Evolutionary conservation across 2,329 filamentous ascomycete species (phyloP).

Genomic region (Teratosphaeria gauchensis): DNA sequence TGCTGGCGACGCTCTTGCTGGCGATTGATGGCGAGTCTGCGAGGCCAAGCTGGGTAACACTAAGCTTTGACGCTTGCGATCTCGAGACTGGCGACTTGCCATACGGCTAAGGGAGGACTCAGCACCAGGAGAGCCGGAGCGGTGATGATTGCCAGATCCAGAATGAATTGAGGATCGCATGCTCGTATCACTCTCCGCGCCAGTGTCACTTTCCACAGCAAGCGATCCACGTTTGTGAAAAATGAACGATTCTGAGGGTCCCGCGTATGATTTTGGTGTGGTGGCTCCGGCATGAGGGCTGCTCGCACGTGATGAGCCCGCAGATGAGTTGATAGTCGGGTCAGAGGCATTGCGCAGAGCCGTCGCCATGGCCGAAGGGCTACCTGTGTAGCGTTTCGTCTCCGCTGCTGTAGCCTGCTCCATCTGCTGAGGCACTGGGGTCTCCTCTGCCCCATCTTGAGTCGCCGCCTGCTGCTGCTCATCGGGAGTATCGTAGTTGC

Average conservation of each 20-base stretch:
- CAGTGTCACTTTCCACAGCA: conserved; percentile 71
- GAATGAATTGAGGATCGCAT: conserved; percentile 68
- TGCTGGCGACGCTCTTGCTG: conserved; percentile 61
- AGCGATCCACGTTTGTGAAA: conserved; percentile 68
- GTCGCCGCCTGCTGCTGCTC: conserved; percentile 37
- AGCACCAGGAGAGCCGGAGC: conserved; percentile 83
- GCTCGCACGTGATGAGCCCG: conserved; percentile 72
- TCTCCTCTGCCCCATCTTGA: conserved; percentile 44
- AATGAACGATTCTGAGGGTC: conserved; percentile 41
- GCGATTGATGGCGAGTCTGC: conserved; percentile 78
- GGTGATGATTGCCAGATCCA: conserved; percentile 30
- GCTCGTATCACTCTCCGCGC: conserved; percentile 80
- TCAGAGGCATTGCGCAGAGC: conserved; percentile 48
- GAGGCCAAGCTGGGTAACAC: conserved; percentile 63
- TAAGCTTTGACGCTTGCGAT: conserved; percentile 78
- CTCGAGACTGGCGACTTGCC: conserved; percentile 56
- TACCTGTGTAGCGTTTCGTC: conserved; percentile 9
- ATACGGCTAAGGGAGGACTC: conserved; percentile 70
- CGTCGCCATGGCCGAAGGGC: conserved; percentile 45
- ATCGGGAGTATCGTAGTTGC: conserved; percentile 14
- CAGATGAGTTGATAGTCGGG: conserved; percentile 45
- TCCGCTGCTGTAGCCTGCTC: not conserved
- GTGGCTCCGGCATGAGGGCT: conserved; percentile 77
- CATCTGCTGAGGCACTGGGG: not conserved
- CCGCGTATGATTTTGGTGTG: conserved; percentile 76